phyloP scores from a whole-genome alignment of 2,329 filamentous ascomycete genomes.

The Colletotrichum sp. region DNA sequence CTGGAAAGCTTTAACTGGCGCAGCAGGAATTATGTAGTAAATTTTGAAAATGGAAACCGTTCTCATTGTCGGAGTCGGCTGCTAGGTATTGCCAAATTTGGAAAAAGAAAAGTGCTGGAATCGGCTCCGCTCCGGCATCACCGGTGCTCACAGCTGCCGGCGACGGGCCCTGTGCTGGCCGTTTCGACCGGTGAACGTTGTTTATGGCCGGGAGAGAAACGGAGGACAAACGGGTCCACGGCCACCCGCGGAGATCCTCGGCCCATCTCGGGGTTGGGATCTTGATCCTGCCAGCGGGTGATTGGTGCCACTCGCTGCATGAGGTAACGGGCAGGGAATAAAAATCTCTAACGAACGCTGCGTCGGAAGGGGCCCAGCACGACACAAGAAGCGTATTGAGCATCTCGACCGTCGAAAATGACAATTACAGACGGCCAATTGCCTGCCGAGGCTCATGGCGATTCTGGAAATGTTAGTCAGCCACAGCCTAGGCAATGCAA shows the following conservation, averaged over 20 bases:
- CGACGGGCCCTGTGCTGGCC: neutral
- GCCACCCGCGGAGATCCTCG: constrained; percentile 1
- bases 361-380: neutral
- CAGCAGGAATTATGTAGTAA: neutral
- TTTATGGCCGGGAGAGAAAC: neutral
- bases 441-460: neutral
- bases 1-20: neutral
- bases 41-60: neutral
- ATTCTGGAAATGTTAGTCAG: constrained; percentile 4
- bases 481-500: neutral
- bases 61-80: neutral
- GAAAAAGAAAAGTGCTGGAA: neutral
- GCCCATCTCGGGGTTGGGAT: constrained; percentile 6
- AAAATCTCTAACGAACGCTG: neutral
- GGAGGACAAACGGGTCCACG: neutral
- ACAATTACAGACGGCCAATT: neutral
- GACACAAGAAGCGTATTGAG: neutral
- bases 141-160: neutral
- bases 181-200: constrained; percentile 11
- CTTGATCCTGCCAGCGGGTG: neutral
- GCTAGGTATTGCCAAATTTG: neutral
- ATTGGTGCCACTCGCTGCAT: neutral
- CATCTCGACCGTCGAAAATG: neutral
- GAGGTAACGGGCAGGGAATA: constrained; percentile 1
- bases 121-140: neutral